Evolutionary conservation across 1,284 basidiomycete genomes (phyloP), one percentile per base, ranked within the genome.

Genomic region (Gomphus bonarii): DNA sequence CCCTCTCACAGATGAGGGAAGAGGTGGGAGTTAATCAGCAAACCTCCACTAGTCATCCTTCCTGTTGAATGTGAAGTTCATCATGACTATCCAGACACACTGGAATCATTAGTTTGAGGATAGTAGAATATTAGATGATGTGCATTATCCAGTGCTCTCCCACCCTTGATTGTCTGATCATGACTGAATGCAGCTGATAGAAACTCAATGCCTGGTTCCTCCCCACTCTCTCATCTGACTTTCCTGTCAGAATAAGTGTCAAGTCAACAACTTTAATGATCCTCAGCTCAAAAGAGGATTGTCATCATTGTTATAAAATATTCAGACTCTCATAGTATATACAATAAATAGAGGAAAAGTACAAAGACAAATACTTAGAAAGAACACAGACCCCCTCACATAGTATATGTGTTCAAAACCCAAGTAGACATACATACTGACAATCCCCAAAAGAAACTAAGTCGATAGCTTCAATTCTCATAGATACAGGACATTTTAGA

Each of bases 41-140:
- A 18, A 30, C 28, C 10, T 28, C 4, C n/a, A 50, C n/a, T 9
- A 47, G 40, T 46, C n/a, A 28, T 55, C 4, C 33, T 55, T 11
- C 38, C 54, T n/a, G 22, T 42, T 3, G 50, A 42, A 18, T 38
- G 18, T 28, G 28, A 42, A 42, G 12, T 36, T 20, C 25, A 53
- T 35, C 35, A 20, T 1, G 50, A 36, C 50, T n/a, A 18, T 40
- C 35, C 36, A 7, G 48, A 33, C 5, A 16, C 35, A 38, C 50
- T 25, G 33, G 25, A 53, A n/a, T 3, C 28, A 42, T 38, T 53
- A 22, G 31, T 8, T 6, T 11, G 28, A 22, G n/a, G 33, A 53
- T 53, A 42, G 18, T 18, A 28, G n/a, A 35, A 53, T 53, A 20
- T 25, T 38, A 35, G 50, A 53, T 20, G 50, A 53, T n/a, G 50